phyloP scores from a whole-genome alignment of 495 filamentous ascomycete species.

The Mycothermus thermophilus region DNA sequence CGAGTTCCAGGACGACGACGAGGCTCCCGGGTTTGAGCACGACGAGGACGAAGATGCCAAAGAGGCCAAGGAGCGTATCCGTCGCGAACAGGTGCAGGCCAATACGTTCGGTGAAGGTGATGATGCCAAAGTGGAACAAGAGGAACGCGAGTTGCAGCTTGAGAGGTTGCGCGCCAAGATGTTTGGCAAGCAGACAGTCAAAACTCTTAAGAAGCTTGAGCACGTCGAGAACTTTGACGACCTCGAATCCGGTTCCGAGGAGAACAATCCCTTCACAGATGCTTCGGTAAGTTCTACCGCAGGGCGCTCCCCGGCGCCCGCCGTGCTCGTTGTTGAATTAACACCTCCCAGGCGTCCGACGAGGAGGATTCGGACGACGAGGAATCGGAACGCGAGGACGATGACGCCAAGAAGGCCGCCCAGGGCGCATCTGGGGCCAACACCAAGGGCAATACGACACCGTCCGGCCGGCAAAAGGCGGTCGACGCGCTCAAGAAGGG shows the following conservation, averaged over 20 bases:
- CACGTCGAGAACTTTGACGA: constrained; percentile 76
- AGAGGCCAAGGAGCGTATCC: constrained; percentile 71
- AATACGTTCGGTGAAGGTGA: constrained; percentile 77
- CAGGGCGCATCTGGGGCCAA: constrained; percentile 47
- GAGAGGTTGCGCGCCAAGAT: constrained; percentile 53
- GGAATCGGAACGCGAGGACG: constrained; percentile 50
- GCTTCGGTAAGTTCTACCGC: constrained; percentile 26
- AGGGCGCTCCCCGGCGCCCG: neutral
- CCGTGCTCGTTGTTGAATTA: constrained; percentile 1
- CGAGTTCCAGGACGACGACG: constrained; percentile 59
- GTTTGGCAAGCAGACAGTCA: constrained; percentile 61
- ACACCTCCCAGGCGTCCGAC: constrained; percentile 20
- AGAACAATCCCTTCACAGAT: constrained; percentile 49
- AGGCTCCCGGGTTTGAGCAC: constrained; percentile 62
- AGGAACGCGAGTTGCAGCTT: constrained; percentile 55
- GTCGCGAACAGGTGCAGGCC: constrained; percentile 73
- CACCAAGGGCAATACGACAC: constrained; percentile 61
- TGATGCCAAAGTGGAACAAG: constrained; percentile 71
- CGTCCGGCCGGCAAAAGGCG: constrained; percentile 47
- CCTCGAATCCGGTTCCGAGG: constrained; percentile 40
- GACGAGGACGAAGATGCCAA: constrained; percentile 76
- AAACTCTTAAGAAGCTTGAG: constrained; percentile 69
- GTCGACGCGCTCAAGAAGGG: constrained; percentile 45
- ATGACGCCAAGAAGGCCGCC: constrained; percentile 57
- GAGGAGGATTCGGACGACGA: constrained; percentile 27